Base-by-base conservation (phyloP, 2,329 filamentous ascomycete species). In the Mariannaea elegans region DNA sequence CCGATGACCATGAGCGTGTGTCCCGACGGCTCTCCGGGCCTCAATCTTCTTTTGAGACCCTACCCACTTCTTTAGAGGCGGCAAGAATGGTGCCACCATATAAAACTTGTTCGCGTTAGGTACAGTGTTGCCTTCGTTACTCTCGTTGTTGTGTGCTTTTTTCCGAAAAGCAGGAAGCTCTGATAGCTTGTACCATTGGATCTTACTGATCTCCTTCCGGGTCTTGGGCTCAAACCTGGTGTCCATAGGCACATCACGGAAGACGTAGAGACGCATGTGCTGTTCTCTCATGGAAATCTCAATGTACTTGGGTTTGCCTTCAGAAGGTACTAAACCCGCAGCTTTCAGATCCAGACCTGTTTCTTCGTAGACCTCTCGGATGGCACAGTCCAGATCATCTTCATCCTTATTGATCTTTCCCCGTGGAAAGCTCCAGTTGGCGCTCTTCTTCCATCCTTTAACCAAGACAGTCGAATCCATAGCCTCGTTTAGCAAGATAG, bases 391-490 rank as follows among this genome's bases (percentile, higher is more conserved):
- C 56, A 98, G 78, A 72, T 99, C 94, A 60, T 92, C 89, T 76
- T 99, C 95, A 71, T 97, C 92, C 78, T 97, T 97, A 81, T 97
- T 97, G 78, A 99, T 98, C 80, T 99, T 99, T 36, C 95, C 96
- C 49, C 94, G 83, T 0, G 95, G 95, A 59, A 99, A 99, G 74
- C 93, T 97, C 95, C 95, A 99, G 73, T 90, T 94, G 12, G 94
- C 91, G 31, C 90, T 89, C 75, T 97, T 98, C 81, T 98, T 99
- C 93, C 94, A 99, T 14, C 95, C 96, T 73, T 97, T 96, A 60
- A 99, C 96, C 41, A 99, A 82, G 13, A 99, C 87, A 0, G 93
- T 92, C 51, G 93, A 89, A 71, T 98, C 94, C 94, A 99, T 97
- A n/a, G 86, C 87, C 61, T 93, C 84, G 73, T 97, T 97, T 50